Percentiles rank a stretch among this genome's conserved stretches.
phyloP scores from a whole-genome alignment of 371 early-diverging fungal species.

The Actinomucor elegans region DNA sequence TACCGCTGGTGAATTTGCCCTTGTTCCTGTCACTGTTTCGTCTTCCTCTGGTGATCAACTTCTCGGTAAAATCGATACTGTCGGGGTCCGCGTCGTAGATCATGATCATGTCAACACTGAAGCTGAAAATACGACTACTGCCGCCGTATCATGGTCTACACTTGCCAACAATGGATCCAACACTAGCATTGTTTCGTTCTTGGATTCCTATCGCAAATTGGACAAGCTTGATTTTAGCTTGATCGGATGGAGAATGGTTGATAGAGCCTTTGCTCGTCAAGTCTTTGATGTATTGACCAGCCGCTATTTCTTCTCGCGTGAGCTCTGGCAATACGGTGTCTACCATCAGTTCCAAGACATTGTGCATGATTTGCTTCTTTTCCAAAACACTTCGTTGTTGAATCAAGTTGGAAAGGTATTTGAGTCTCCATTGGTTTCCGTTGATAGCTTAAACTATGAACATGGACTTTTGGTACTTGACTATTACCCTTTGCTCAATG shows the following conservation, averaged over 20 bases:
- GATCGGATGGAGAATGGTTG: conserved; percentile 35
- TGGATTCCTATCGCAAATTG: conserved; percentile 24
- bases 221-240: conserved; percentile 24
- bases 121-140: background rate
- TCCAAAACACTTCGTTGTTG: conserved; percentile 15
- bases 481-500: conserved; percentile 55
- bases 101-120: background rate
- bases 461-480: conserved; percentile 28
- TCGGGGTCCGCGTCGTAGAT: background rate
- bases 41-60: conserved; percentile 23
- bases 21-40: conserved; percentile 45
- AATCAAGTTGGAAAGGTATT: conserved; percentile 33
- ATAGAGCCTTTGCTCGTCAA: conserved; percentile 30
- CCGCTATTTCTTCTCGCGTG: conserved; percentile 12
- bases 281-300: conserved; percentile 15
- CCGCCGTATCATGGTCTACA: conserved; percentile 14
- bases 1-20: conserved; percentile 36
- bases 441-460: conserved; percentile 2
- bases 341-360: conserved; percentile 29
- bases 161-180: conserved; percentile 22
- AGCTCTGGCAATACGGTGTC: conserved; percentile 35
- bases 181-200: conserved; percentile 21
- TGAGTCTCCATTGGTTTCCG: conserved; percentile 42
- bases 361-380: conserved; percentile 25
- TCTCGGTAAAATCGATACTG: conserved; percentile 1